Conservation (phyloP, 306 rosid genomes). For the Urtica urens region DNA sequence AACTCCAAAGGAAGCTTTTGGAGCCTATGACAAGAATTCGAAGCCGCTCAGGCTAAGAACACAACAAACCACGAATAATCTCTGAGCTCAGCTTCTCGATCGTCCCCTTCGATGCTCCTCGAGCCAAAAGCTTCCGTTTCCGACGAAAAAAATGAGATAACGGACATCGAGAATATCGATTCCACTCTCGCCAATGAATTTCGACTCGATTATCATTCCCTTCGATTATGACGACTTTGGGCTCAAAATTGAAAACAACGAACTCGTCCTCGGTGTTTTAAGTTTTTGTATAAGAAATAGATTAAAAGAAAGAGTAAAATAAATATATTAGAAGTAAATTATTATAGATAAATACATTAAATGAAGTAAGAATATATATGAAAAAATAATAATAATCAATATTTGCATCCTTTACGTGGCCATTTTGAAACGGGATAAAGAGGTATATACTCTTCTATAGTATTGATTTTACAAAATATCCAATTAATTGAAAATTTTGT, state of each 20-base stretch:
- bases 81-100: conserved; percentile 23
- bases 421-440: too few species aligned
- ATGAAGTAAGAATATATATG: too few species aligned
- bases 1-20: conserved; percentile 64
- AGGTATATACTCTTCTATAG: too few species aligned
- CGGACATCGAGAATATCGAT: too few species aligned
- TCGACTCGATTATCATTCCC: conserved; percentile 34
- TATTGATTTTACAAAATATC: too few species aligned
- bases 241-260: conserved; percentile 25
- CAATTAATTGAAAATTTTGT: too few species aligned
- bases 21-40: conserved; percentile 52
- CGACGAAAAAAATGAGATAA: conserved; percentile 23
- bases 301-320: too few species aligned
- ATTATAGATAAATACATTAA: too few species aligned
- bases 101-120: conserved; percentile 49
- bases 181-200: conserved; percentile 15
- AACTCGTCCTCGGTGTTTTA: conserved; percentile 18
- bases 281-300: too few species aligned
- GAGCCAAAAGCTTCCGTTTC: conserved; percentile 36
- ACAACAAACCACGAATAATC: conserved; percentile 30
- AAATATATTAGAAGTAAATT: too few species aligned
- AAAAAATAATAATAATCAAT: too few species aligned
- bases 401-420: too few species aligned
- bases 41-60: conserved; percentile 23
- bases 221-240: conserved; percentile 15